Percentiles rank a stretch among this genome's conserved stretches.
Evolutionary conservation across 768 basidiomycete species (phyloP).

Genomic region (Tylopilus rubrobrunneus): DNA sequence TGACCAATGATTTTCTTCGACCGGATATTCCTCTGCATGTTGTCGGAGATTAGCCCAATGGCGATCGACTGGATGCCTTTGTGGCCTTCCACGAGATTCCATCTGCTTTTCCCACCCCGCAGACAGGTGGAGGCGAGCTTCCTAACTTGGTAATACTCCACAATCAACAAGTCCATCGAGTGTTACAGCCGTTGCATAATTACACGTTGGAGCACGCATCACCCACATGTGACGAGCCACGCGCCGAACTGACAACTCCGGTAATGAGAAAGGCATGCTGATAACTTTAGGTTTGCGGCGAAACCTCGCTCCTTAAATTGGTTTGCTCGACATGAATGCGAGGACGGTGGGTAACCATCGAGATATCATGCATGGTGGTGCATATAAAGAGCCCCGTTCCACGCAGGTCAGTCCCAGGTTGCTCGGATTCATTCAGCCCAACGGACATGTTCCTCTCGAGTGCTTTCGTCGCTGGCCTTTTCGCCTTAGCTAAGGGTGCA

Average conservation of each 20-base stretch:
- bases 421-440: neutral
- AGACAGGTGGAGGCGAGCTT: neutral
- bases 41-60: neutral
- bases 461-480: neutral
- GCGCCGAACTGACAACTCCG: neutral
- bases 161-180: neutral
- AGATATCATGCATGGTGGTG: neutral
- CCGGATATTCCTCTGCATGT: slow-evolving; percentile 2
- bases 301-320: neutral
- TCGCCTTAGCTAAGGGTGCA: neutral
- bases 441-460: neutral
- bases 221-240: neutral
- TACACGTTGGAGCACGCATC: neutral
- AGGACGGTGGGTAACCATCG: neutral
- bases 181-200: neutral
- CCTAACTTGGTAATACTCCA: neutral
- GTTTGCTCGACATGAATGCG: neutral
- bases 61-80: neutral
- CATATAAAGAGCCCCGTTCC: neutral
- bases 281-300: neutral
- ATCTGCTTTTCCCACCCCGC: neutral
- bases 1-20: neutral
- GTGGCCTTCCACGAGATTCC: neutral
- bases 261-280: neutral
- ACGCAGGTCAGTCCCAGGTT: neutral